phyloP scores from a whole-genome alignment of 108 stramenopile genomes.

The Craspedostauros australis region DNA sequence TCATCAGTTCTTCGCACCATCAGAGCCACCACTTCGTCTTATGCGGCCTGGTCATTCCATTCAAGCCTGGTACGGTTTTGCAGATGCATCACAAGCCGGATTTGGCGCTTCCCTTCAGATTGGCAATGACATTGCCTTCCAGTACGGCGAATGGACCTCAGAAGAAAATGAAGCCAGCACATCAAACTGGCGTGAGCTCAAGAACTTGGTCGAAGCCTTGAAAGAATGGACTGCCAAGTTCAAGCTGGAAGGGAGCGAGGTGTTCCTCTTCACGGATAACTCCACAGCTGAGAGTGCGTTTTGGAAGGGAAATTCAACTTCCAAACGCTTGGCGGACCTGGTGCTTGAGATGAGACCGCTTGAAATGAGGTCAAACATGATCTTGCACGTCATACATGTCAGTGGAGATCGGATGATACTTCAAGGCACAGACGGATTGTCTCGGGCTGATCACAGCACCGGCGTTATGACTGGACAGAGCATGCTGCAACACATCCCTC shows the following conservation, averaged over 20 bases:
- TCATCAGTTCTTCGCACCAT: neutral
- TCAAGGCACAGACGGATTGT: too few species aligned
- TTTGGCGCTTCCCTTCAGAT: constrained; percentile 17
- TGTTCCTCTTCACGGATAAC: constrained; percentile 50
- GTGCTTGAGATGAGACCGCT: too few species aligned
- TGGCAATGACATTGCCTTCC: neutral
- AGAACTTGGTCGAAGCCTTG: constrained; percentile 27
- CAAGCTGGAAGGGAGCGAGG: constrained; percentile 10
- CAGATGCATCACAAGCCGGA: constrained; percentile 32
- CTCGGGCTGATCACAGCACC: too few species aligned
- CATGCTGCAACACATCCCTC: too few species aligned
- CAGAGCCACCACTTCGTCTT: constrained; percentile 2
- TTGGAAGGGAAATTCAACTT: too few species aligned
- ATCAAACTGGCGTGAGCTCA: constrained; percentile 22
- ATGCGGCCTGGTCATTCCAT: neutral
- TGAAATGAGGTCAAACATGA: too few species aligned
- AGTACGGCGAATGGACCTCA: constrained; percentile 5
- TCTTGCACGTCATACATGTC: too few species aligned
- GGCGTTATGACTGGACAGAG: too few species aligned
- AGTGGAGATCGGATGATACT: too few species aligned
- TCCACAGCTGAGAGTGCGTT: constrained; percentile 24
- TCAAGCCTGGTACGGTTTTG: constrained; percentile 32
- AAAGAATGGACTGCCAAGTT: constrained; percentile 16
- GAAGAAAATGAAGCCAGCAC: constrained; percentile 3
- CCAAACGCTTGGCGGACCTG: too few species aligned